Evolutionary conservation across 2,329 filamentous ascomycete genomes (phyloP).

Genomic region (Talaromyces funiculosus): DNA sequence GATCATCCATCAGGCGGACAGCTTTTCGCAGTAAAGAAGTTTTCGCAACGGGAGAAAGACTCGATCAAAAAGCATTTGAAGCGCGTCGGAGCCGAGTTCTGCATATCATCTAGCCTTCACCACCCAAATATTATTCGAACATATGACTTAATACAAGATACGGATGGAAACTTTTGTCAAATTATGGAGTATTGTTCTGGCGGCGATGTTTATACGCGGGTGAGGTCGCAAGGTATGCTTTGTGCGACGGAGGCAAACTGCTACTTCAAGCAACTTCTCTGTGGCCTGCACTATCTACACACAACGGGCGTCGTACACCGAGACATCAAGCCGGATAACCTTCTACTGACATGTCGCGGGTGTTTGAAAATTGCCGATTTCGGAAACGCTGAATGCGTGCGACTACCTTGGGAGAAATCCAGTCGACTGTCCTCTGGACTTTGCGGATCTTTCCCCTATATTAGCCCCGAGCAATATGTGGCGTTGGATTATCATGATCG

Average conservation of each 20-base stretch:
- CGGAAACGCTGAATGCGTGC: conserved; percentile 78
- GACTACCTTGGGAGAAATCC: conserved; percentile 90
- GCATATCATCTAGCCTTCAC: conserved; percentile 81
- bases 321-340: conserved; percentile 55
- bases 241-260: conserved; percentile 70
- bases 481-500: conserved; percentile 52
- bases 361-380: conserved; percentile 57
- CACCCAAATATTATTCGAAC: conserved; percentile 91
- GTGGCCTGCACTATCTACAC: conserved; percentile 86
- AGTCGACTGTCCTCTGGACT: conserved; percentile 86
- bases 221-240: conserved; percentile 74
- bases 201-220: conserved; percentile 78
- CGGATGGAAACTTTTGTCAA: conserved; percentile 71
- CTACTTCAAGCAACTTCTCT: conserved; percentile 93
- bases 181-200: conserved; percentile 93
- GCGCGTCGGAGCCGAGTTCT: conserved; percentile 82
- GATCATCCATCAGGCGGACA: conserved; percentile 60
- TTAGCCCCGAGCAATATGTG: conserved; percentile 77
- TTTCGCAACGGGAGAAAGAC: conserved; percentile 76
- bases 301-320: conserved; percentile 77
- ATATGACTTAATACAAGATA: conserved; percentile 76
- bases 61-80: conserved; percentile 89
- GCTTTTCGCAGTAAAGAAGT: conserved; percentile 89
- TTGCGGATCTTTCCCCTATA: conserved; percentile 86
- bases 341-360: conserved; percentile 55